Evolutionary conservation across 2,329 filamentous ascomycete species (phyloP).

Genomic region (Golovinomyces cichoracearum): DNA sequence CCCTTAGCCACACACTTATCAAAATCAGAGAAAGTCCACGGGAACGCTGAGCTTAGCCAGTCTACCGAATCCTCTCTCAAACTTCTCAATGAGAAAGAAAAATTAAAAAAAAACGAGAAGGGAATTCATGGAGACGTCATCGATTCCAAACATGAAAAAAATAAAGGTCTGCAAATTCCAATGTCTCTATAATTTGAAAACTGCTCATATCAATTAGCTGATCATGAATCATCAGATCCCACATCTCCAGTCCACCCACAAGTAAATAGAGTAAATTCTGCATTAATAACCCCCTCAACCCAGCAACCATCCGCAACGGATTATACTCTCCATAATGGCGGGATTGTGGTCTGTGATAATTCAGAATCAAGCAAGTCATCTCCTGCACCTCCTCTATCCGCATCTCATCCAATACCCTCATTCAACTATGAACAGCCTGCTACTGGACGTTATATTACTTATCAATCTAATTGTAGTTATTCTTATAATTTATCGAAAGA

Average conservation of each 20-base stretch:
- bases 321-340: conserved; percentile 26
- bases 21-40: neutral
- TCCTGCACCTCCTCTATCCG: conserved; percentile 17
- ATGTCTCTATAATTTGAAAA: neutral
- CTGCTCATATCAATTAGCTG: neutral
- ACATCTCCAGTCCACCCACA: conserved; percentile 17
- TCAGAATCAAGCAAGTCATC: conserved; percentile 31
- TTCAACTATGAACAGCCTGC: conserved; percentile 5
- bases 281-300: conserved; percentile 5
- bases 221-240: neutral
- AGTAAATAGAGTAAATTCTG: conserved; percentile 3
- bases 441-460: conserved; percentile 7
- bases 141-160: neutral
- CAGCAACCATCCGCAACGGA: conserved; percentile 10
- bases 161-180: neutral
- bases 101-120: neutral
- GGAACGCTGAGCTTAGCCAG: neutral
- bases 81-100: neutral
- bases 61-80: neutral
- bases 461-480: conserved; percentile 11
- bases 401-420: neutral
- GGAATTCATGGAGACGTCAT: neutral
- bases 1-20: neutral
- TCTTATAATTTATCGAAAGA: conserved; percentile 10
- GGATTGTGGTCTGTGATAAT: conserved; percentile 29